Base-by-base conservation (phyloP, 1,284 basidiomycete genomes). In the Ceratobasidium sp. region DNA sequence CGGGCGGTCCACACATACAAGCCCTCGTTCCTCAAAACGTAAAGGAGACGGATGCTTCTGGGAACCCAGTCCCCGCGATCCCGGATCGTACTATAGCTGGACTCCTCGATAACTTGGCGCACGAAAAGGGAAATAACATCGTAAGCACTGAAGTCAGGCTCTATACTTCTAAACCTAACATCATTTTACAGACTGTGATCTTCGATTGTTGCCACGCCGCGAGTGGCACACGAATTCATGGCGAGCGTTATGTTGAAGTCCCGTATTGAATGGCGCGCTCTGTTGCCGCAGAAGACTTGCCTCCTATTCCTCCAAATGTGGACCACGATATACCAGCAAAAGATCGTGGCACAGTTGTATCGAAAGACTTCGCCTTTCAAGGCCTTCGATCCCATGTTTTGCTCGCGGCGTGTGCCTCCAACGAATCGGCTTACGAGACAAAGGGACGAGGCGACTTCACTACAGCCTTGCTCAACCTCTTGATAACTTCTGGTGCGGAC, bases 71-170 rank as follows among this genome's bases (percentile, higher is more conserved):
- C 13, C 14, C 8, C 3, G 26, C 61, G 6, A 59, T 71, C n/a
- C 69, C 69, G 11, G 69, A 71, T 50, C n/a, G 44, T 21, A 61
- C 69, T 14, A 71, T 71, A 7, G 57, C 55, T 7, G 47, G 28
- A 7, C 30, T 71, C 7, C n/a, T 71, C 6, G 59, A 71, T 21
- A 21, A 61, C 1, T 16, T 71, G 1, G 55, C 46, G 1, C 41
- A 50, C 8, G 23, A 38, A 1, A 71, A 71, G 30, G 69, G 69
- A 5, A 35, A 71, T 61, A 71, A 59, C 46, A 52, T 71, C 18
- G 69, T 71, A 43, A 50, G 69, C 38, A 21, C 11, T 49, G n/a
- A 13, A 38, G 23, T 32, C 30, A 23, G 16, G 30, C 13, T 28
- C 1, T 14, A 47, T n/a, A 9, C 9, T 49, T n/a, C n/a, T n/a